Evolutionary conservation across 2,329 filamentous ascomycete species (phyloP), one percentile per base, ranked within the genome.

Genomic region (Talaromyces sp.): DNA sequence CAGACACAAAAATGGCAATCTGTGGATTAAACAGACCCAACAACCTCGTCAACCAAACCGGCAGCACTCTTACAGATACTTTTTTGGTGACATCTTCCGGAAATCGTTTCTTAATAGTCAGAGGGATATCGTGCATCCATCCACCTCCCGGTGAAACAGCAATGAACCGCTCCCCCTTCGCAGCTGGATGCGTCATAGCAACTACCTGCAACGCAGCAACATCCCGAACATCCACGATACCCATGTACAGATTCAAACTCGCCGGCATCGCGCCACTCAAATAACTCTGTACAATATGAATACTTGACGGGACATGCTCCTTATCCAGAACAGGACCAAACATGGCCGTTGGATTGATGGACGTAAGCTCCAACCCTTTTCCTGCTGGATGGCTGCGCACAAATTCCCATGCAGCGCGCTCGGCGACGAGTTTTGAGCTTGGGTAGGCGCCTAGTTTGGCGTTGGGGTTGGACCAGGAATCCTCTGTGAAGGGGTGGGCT

Each of bases 261-360:
- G 60, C 60, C 11, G 60, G 60, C 47, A 54, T 54, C 60, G 27
- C 47, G 2, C 60, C 60, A 29, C 31, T 62, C 47, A 62, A 1
- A 5, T 40, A 62, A 3, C 31, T 6, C n/a, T 54, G 36, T 5
- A 54, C n/a, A 19, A 62, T 62, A 13, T 62, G 60, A 19, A 54
- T 29, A 36, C 45, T 62, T 3, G 60, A 53, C 7, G 31, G 31
- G 17, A 43, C 17, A 53, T 3, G n/a, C 15, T 62, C 29, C 10
- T 31, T 53, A 10, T 6, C 19, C 5, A 53, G 31, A 53, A 45
- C 47, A 31, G 60, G 60, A 3, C 47, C 60, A 22, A 62, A 62
- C 34, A 62, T 62, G 7, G 60, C 45, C 5, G n/a, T 19, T 3
- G 60, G 47, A 22, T 62, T 62, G 19, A 54, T 62, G 31, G 45